These are phyloP conservation scores for Phytomonas serpens DNA, from an alignment of 208 protist genomes.

Conservation along the genomic window DNA sequence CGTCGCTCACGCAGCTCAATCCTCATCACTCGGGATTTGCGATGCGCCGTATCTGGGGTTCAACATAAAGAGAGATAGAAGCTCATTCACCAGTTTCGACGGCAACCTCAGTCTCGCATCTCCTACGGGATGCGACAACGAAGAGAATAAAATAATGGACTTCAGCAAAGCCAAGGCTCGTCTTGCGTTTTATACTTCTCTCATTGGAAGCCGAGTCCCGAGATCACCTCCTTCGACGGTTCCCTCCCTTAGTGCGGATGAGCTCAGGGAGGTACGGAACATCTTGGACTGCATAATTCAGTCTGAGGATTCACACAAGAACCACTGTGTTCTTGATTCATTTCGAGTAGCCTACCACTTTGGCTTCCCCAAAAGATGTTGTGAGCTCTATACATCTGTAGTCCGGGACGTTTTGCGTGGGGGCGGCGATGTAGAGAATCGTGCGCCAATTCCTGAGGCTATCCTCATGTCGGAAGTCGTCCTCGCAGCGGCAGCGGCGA, in stretches of 20 bases:
- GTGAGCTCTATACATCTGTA: slow-evolving; percentile 4
- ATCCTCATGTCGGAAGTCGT: slow-evolving; percentile 16
- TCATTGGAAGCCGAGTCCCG: not conserved
- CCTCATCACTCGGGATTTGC: not conserved
- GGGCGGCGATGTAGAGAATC: not conserved
- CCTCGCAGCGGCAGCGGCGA: slow-evolving; percentile 19
- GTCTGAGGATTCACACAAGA: not conserved
- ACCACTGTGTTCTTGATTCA: slow-evolving; percentile 7
- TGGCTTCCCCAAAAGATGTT: slow-evolving; percentile 2
- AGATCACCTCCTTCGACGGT: not conserved
- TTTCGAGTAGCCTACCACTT: slow-evolving; percentile 4
- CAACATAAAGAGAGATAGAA: not conserved
- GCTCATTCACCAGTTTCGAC: not conserved
- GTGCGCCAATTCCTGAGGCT: not conserved
- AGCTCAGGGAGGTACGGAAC: slow-evolving; percentile 6
- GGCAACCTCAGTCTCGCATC: not conserved
- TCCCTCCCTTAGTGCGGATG: not conserved
- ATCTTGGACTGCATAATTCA: not conserved
- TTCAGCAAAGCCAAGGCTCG: not conserved
- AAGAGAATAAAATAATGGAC: not conserved
- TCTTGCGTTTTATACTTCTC: not conserved
- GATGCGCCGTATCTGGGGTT: not conserved
- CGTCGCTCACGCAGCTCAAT: not conserved
- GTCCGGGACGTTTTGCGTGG: not conserved
- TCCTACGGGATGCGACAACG: not conserved